A percentile compares a stretch with the other conserved stretches of the same genome.
Conservation (phyloP, 208 protist species). For the Leishmania martiniquensis region DNA sequence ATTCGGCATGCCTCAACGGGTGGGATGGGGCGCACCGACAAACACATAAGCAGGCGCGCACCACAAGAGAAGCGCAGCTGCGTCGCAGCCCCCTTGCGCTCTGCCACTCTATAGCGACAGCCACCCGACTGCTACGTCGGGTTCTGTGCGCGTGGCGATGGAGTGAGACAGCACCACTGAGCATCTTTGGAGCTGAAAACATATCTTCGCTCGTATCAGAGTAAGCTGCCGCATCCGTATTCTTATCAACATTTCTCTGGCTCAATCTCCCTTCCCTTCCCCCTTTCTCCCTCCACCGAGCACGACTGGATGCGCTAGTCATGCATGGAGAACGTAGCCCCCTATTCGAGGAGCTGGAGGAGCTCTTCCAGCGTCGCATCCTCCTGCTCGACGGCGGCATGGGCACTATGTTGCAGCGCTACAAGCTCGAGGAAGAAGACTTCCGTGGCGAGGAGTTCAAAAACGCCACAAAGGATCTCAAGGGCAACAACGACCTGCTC, state of each 20-base stretch:
- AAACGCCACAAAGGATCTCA: slow-evolving; percentile 88
- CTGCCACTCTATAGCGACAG: background rate
- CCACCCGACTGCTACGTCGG: background rate
- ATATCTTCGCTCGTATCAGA: background rate
- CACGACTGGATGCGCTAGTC: background rate
- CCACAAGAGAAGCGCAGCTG: background rate
- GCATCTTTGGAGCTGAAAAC: background rate
- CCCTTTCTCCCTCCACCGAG: background rate
- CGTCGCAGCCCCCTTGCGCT: background rate
- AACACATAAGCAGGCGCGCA: background rate
- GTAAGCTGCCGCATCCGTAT: background rate
- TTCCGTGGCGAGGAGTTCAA: slow-evolving; percentile 91
- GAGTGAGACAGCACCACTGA: background rate
- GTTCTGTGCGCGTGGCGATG: background rate
- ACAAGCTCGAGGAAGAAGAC: slow-evolving; percentile 82
- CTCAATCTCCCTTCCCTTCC: background rate
- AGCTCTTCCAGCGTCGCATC: slow-evolving; percentile 64
- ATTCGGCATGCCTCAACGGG: too few relatives aligned
- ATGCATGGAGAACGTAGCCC: slow-evolving; percentile 32
- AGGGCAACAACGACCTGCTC: slow-evolving; percentile 98
- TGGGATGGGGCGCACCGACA: background rate
- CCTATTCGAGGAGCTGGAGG: slow-evolving; percentile 62
- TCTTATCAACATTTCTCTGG: background rate
- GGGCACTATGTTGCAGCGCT: slow-evolving; percentile 96
- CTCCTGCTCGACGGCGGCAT: slow-evolving; percentile 95